Percentiles rank a stretch among this genome's conserved stretches.
These are phyloP conservation scores for Moesziomyces parantarcticus DNA, from an alignment of 1,284 basidiomycete species.

Conservation along the genomic window DNA sequence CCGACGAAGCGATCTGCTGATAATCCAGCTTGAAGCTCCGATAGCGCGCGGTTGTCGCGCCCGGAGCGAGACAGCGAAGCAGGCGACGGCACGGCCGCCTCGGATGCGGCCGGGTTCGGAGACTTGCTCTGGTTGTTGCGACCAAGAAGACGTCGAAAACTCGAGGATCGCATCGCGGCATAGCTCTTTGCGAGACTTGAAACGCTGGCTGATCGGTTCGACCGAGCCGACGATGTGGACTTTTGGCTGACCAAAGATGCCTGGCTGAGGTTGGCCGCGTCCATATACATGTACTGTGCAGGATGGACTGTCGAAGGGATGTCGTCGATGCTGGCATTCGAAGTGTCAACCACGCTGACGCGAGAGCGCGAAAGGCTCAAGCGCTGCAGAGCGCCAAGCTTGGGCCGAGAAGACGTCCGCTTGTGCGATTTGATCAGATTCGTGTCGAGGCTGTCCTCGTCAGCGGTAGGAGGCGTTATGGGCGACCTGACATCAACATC, in stretches of 20 bases:
- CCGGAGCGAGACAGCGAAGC: slow-evolving; percentile 8
- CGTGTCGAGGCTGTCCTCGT: slow-evolving; percentile 2
- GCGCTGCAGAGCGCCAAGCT: slow-evolving; percentile 30
- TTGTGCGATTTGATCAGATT: slow-evolving; percentile 5
- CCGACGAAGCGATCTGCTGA: background rate
- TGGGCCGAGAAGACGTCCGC: slow-evolving; percentile 22
- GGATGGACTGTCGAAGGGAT: background rate
- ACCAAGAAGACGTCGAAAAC: slow-evolving; percentile 28
- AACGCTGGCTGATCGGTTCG: slow-evolving; percentile 14
- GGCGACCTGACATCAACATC: background rate
- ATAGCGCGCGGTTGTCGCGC: slow-evolving; percentile 4
- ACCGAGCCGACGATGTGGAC: slow-evolving; percentile 23
- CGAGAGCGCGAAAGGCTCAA: slow-evolving; percentile 46
- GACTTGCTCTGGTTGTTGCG: slow-evolving; percentile 9
- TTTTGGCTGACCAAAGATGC: slow-evolving; percentile 32
- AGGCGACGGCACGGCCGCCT: background rate
- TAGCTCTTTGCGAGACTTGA: slow-evolving; percentile 31
- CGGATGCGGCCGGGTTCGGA: background rate
- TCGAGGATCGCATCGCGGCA: slow-evolving; percentile 26
- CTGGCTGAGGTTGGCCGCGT: slow-evolving; percentile 22
- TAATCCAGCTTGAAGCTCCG: background rate
- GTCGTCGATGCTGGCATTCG: slow-evolving; percentile 25
- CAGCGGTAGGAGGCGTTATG: background rate
- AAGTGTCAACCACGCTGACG: slow-evolving; percentile 19
- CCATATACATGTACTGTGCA: slow-evolving; percentile 4